These are phyloP conservation scores for Paecilomyces variotii DNA, from an alignment of 2,329 filamentous ascomycete genomes.

Conservation along the genomic window DNA sequence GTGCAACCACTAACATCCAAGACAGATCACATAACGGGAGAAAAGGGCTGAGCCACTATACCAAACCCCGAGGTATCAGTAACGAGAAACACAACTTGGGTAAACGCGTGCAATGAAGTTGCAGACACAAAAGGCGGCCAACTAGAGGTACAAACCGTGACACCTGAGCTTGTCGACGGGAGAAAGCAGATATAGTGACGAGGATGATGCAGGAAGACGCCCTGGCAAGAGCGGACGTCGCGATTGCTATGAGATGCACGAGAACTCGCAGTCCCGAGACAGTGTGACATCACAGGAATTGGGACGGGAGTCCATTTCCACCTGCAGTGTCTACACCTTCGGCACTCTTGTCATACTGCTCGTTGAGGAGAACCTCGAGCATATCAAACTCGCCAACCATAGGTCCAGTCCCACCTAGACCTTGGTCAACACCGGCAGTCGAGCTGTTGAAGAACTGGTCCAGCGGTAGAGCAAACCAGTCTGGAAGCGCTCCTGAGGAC, in stretches of 20 bases:
- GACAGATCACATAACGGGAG: background rate
- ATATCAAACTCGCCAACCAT: slow-evolving; percentile 49
- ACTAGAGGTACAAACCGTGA: background rate
- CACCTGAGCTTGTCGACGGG: background rate
- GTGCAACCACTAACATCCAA: background rate
- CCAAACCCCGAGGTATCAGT: background rate
- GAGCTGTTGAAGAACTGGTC: slow-evolving; percentile 50
- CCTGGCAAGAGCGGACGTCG: background rate
- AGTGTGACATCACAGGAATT: background rate
- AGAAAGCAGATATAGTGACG: background rate
- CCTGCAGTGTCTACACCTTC: background rate
- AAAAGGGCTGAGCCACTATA: background rate
- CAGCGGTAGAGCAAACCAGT: slow-evolving; percentile 56
- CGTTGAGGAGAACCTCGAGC: slow-evolving; percentile 40
- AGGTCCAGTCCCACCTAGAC: slow-evolving; percentile 53
- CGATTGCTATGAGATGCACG: background rate
- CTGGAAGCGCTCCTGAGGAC: slow-evolving; percentile 31
- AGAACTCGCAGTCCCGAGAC: background rate
- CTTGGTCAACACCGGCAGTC: slow-evolving; percentile 40
- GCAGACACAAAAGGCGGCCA: background rate
- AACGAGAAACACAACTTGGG: background rate
- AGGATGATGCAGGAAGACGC: background rate
- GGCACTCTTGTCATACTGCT: slow-evolving; percentile 13
- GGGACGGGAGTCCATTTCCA: background rate
- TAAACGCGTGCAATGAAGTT: background rate